Base-by-base conservation (phyloP, 345 rosid genomes). In the Eucalyptus regnans region DNA sequence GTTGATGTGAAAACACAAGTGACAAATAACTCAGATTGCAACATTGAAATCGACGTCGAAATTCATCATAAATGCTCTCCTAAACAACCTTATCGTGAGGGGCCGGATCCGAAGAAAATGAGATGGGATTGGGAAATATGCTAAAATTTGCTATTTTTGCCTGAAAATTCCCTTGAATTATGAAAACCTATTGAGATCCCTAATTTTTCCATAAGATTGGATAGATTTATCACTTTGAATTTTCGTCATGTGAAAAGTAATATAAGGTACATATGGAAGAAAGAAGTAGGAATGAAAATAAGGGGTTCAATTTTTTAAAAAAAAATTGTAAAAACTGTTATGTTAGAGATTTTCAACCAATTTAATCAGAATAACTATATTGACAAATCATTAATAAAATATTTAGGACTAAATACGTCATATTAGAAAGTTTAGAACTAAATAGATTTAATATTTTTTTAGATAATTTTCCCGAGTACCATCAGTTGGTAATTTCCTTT, bases 311-410 rank as follows among this genome's bases (percentile, higher is more conserved):
- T 58, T 33, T 33, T 33, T 33, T 2, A 33, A 12, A 15, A 22
- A 8, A 23, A 25, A 25, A 25, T 60, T 60, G 15, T 12, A 27
- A 60, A 60, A 60, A 27, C 25, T 9, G 1, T 17, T 9, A 17
- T 7, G 2, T 37, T 5, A 15, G 12, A 0, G 13, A 18, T 71
- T 33, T 64, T 29, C 15, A 13, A 4, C 2, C 31, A 62, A 62
- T 31, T 9, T 33, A 3, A 0, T 33, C 12, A 3, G 2, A 17
- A 17, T 5, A 1, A 33, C 1, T 33, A 17, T 6, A 5, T 68
- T 0, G 5, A 5, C 4, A 68, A 17, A 33, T 68, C 1, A 68
- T 66, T 18, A 68, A 31, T 18, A 68, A 31, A 66, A 68, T 16
- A 3, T 17, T 17, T 17, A 33, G 2, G 4, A 68, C 7, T 33